Evolutionary conservation across 2,329 filamentous ascomycete species (phyloP), one percentile per base, ranked within the genome.

Genomic region (Ascochyta rabiei): DNA sequence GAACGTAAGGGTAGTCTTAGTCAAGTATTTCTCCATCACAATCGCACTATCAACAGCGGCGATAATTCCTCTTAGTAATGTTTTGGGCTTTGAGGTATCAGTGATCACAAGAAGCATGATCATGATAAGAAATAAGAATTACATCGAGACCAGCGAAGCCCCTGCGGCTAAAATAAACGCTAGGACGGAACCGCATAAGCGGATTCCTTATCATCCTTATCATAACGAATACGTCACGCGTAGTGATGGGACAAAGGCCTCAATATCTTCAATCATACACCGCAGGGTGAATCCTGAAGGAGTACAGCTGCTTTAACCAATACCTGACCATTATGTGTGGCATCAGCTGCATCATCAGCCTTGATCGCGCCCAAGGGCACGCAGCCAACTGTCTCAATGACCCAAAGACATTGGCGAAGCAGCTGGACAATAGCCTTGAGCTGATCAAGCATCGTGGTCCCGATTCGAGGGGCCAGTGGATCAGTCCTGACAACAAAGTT

Each of bases 361-460:
- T 55, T 18, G 41, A 55, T 26, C 52, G 35, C 24, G 40, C 40
- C 21, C 40, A 49, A 15, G 46, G 40, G 21, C 52, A 49, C 24
- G 30, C 41, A 9, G 23, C 18, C 23, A 2, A 46, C 19, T 49
- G 46, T 30, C 41, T 46, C 7, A 26, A 21, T 15, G 40, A 46
- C n/a, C 8, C 41, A 23, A 45, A 26, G 53, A 47, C 19, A 53
- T 46, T 56, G 37, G 42, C 31, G 15, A 56, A 46, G 38, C 47
- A 43, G 34, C 41, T 57, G 30, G 40, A 58, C 33, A 24, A 55
- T 4, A 55, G 51, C 45, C 50, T 58, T n/a, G 56, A 58, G 35
- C 31, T 58, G 73, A 48, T 80, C 53, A 69, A 72, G 18, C 77
- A 80, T 60, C 77, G 78, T 45, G 79, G 79, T 3, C 79, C 79